Conservation (phyloP, 1,139 yeast species). For the Kazachstania sp. region DNA sequence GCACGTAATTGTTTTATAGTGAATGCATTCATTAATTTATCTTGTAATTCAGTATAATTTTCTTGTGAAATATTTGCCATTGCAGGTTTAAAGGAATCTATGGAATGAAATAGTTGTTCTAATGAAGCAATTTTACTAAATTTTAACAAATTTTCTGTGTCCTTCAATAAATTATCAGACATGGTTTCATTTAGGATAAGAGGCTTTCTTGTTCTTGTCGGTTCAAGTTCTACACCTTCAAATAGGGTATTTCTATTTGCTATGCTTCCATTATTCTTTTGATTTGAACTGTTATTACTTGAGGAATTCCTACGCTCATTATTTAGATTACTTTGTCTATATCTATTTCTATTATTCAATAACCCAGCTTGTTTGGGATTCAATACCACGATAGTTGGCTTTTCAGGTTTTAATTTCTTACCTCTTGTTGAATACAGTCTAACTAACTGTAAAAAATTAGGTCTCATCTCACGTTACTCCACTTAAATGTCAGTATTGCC, state of each 20-base stretch:
- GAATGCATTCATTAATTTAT: slow-evolving; percentile 24
- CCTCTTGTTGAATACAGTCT: slow-evolving; percentile 15
- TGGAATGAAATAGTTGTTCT: slow-evolving; percentile 27
- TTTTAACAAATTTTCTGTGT: slow-evolving; percentile 14
- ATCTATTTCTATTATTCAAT: not conserved
- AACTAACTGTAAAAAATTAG: not conserved
- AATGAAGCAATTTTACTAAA: slow-evolving; percentile 22
- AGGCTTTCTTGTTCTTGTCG: not conserved
- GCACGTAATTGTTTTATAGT: slow-evolving; percentile 28
- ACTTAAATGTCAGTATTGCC: too few species aligned
- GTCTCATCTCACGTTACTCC: too few species aligned
- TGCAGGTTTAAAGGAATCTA: slow-evolving; percentile 28
- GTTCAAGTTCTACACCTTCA: slow-evolving; percentile 25
- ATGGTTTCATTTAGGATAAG: too few species aligned
- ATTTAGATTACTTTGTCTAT: not conserved
- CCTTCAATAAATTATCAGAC: not conserved
- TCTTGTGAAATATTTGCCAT: slow-evolving; percentile 21
- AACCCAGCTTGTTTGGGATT: slow-evolving; percentile 24
- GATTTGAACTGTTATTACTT: not conserved
- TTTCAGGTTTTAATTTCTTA: slow-evolving; percentile 23
- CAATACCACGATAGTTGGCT: slow-evolving; percentile 23
- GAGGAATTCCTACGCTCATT: slow-evolving; percentile 5
- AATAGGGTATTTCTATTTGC: slow-evolving; percentile 13
- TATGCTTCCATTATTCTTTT: not conserved
- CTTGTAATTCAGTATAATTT: slow-evolving; percentile 24